These are phyloP conservation scores for Scenedesmus sp. DNA, from an alignment of 163 green algal species.

Conservation along the genomic window DNA sequence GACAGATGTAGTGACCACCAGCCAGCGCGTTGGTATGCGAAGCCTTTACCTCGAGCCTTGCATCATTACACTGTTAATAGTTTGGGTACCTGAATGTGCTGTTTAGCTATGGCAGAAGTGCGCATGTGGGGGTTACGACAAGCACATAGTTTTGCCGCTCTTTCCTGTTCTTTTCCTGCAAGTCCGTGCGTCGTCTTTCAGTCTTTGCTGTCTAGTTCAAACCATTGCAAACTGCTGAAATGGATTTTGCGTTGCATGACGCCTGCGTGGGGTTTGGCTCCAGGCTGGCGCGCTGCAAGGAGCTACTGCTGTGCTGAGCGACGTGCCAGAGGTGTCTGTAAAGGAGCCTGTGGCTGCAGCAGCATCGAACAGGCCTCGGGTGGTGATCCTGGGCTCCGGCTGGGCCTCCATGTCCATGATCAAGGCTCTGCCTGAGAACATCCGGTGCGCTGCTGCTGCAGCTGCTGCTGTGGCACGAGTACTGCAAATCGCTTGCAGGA, in stretches of 20 bases:
- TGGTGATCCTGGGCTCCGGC: constrained; percentile 79
- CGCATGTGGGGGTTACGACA: background rate
- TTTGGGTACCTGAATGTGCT: too few relatives aligned
- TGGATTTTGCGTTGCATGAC: background rate
- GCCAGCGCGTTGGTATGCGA: background rate
- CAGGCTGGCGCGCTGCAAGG: background rate
- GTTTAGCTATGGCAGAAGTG: background rate
- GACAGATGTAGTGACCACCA: background rate
- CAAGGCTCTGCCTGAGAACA: constrained; percentile 67
- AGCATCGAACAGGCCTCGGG: constrained; percentile 40
- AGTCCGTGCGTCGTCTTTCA: background rate
- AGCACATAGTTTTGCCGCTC: background rate
- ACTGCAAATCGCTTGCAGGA: too few relatives aligned
- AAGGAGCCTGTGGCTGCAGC: background rate
- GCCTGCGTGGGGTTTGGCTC: background rate
- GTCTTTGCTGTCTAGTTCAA: background rate
- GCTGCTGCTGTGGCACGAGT: background rate
- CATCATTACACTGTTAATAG: background rate
- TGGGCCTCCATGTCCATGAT: constrained; percentile 83
- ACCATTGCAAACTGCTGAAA: background rate
- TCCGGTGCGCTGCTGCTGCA: constrained; percentile 54
- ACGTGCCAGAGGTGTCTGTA: background rate
- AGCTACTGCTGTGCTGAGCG: background rate
- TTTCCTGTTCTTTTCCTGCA: background rate
- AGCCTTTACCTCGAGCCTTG: background rate